Percentiles rank a stretch among this genome's conserved stretches.
phyloP scores from a whole-genome alignment of 2,329 filamentous ascomycete species.

The Chaetomiaceae sp. region DNA sequence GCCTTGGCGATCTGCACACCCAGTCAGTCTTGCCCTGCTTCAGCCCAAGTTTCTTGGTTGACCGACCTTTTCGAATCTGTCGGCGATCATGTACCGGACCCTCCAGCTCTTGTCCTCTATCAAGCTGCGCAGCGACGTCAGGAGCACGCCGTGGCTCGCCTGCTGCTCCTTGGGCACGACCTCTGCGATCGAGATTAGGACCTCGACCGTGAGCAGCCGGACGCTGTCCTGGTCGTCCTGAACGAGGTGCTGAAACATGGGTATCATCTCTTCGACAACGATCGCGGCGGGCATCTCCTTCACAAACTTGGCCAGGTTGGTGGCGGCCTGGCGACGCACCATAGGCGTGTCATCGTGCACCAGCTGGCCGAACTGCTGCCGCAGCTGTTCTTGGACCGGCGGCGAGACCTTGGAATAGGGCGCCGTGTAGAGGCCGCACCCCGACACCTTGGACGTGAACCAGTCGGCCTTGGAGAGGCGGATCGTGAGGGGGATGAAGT shows the following conservation, averaged over 20 bases:
- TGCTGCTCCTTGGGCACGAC: slow-evolving; percentile 98
- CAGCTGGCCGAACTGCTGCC: slow-evolving; percentile 85
- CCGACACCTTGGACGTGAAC: slow-evolving; percentile 99
- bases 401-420: slow-evolving; percentile 90
- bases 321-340: slow-evolving; percentile 95
- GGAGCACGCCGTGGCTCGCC: slow-evolving; percentile 86
- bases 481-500: slow-evolving; percentile 92
- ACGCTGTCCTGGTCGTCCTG: slow-evolving; percentile 98
- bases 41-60: neutral
- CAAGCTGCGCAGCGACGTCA: slow-evolving; percentile 83
- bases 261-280: slow-evolving; percentile 98
- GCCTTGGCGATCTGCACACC: slow-evolving; percentile 82
- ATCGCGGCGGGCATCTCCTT: slow-evolving; percentile 91
- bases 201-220: slow-evolving; percentile 89
- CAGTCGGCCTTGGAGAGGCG: slow-evolving; percentile 98
- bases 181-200: slow-evolving; percentile 93
- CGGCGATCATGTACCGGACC: slow-evolving; percentile 98
- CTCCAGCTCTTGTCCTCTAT: slow-evolving; percentile 99
- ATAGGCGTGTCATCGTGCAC: slow-evolving; percentile 99
- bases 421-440: slow-evolving; percentile 88
- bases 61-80: slow-evolving; percentile 89
- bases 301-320: slow-evolving; percentile 94
- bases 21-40: slow-evolving; percentile 24
- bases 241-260: slow-evolving; percentile 94
- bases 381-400: slow-evolving; percentile 82